Base-by-base conservation (phyloP, 768 basidiomycete species). In the Nidula microcarpa region DNA sequence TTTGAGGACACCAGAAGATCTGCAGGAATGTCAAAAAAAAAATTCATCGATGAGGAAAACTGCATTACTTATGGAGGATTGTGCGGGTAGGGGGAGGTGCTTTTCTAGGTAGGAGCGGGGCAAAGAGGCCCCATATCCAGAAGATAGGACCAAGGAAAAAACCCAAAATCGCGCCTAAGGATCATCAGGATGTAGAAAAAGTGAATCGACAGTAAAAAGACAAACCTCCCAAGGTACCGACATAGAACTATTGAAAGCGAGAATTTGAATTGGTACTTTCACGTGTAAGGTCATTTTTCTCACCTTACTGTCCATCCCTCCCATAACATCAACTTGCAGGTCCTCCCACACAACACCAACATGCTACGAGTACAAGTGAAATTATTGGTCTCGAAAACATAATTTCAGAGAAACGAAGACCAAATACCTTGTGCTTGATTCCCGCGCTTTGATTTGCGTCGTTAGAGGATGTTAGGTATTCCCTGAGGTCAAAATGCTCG, bases 321-420 rank as follows among this genome's bases (percentile, higher is more conserved):
- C 87, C 3, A 75, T 53, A 33, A 82, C 85, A 5, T 81, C 72
- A 33, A 89, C 88, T 53, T 82, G 72, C 0, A 91, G 69, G 58
- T 85, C 74, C 49, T 87, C 78, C 89, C 89, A 91, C 23, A 81
- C 81, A 18, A 91, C 82, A 33, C 87, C 87, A 6, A 90, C 86
- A 54, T 86, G 84, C 76, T 79, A 51, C 11, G 5, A 51, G 17
- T 11, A 41, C 14, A 5, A 2, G 39, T 13, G 50, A 53, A 43
- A 14, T 30, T 43, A 43, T 7, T 4, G 51, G 65, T 13, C 33
- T 23, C 23, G 23, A 23, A 23, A 23, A 23, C 23, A 23, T 23
- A 23, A 23, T 23, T 23, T 23, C 23, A 23, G 23, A 23, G 23
- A 23, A 23, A 23, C 23, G 23, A 23, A 23, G 23, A 23, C 3